Conservation (phyloP, 805 yeast genomes). For the Torulaspora delbrueckii region DNA sequence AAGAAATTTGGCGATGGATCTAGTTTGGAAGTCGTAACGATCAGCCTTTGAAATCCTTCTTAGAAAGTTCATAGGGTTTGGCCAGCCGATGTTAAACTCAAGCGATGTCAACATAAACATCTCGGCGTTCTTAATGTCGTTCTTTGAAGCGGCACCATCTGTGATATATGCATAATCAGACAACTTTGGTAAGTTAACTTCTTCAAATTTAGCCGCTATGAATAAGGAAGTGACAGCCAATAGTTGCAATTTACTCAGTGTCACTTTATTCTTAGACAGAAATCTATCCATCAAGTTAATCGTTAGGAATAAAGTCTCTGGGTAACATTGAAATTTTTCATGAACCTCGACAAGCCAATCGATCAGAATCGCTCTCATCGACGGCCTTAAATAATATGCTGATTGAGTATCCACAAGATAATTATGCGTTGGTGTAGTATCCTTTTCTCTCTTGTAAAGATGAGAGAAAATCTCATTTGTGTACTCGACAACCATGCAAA, state of each 20-base stretch:
- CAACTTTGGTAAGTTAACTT: conserved; percentile 81
- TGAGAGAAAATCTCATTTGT: conserved; percentile 79
- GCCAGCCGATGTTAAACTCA: conserved; percentile 72
- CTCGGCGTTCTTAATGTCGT: conserved; percentile 79
- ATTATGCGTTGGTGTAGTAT: conserved; percentile 66
- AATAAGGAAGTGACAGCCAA: conserved; percentile 81
- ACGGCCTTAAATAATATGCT: conserved; percentile 69
- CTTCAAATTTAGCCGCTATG: conserved; percentile 91
- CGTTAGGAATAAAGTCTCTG: conserved; percentile 80
- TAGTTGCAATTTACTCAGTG: conserved; percentile 74
- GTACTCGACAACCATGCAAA: conserved; percentile 88
- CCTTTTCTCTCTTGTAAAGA: conserved; percentile 60
- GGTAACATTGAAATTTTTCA: conserved; percentile 71
- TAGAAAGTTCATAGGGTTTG: conserved; percentile 85
- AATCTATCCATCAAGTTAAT: conserved; percentile 85
- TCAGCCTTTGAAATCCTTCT: conserved; percentile 88
- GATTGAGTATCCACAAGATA: conserved; percentile 47
- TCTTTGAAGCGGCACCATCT: conserved; percentile 77
- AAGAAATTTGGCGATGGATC: conserved; percentile 81
- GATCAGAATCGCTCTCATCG: conserved; percentile 80
- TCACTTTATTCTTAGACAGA: conserved; percentile 67
- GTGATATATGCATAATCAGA: conserved; percentile 83
- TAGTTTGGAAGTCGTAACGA: conserved; percentile 75
- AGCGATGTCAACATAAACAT: conserved; percentile 67
- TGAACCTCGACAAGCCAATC: conserved; percentile 94